Conservation (phyloP, 1,139 yeast species). For the Wickerhamomyces sp. region DNA sequence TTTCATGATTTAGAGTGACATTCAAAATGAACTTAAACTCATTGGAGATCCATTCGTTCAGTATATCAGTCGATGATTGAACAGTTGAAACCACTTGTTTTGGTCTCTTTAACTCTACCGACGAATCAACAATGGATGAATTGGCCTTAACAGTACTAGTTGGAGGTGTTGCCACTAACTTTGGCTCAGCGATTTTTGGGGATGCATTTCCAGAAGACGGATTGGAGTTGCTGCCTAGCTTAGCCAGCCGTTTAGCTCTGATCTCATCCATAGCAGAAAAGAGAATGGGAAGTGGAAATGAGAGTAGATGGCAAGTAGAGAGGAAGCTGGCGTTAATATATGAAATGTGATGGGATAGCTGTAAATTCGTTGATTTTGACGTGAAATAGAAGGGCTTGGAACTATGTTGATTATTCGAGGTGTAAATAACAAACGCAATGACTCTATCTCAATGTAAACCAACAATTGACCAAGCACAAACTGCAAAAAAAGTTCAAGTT, state of each 20-base stretch:
- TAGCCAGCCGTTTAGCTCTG: slow-evolving; percentile 55
- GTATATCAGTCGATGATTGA: neutral
- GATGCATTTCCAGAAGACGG: neutral
- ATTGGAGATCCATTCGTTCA: slow-evolving; percentile 26
- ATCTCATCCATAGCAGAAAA: slow-evolving; percentile 26
- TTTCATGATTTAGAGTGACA: slow-evolving; percentile 31
- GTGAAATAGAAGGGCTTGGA: too few relatives aligned
- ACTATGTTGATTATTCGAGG: too few relatives aligned
- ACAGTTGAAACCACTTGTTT: neutral
- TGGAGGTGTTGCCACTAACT: slow-evolving; percentile 1
- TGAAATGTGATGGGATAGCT: too few relatives aligned
- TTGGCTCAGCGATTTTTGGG: neutral
- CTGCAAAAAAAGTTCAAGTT: too few relatives aligned
- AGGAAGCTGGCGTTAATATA: neutral
- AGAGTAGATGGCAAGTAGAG: neutral
- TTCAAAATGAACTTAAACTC: slow-evolving; percentile 37
- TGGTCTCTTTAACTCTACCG: neutral
- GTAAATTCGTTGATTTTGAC: too few relatives aligned
- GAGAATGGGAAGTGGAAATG: too few relatives aligned
- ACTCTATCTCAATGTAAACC: too few relatives aligned
- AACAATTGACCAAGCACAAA: too few relatives aligned
- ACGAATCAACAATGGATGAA: neutral
- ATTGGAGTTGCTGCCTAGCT: slow-evolving; percentile 25
- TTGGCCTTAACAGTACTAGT: neutral
- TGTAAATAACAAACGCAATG: too few relatives aligned